phyloP scores from a whole-genome alignment of 345 rosid species.

The Microcos paniculata region DNA sequence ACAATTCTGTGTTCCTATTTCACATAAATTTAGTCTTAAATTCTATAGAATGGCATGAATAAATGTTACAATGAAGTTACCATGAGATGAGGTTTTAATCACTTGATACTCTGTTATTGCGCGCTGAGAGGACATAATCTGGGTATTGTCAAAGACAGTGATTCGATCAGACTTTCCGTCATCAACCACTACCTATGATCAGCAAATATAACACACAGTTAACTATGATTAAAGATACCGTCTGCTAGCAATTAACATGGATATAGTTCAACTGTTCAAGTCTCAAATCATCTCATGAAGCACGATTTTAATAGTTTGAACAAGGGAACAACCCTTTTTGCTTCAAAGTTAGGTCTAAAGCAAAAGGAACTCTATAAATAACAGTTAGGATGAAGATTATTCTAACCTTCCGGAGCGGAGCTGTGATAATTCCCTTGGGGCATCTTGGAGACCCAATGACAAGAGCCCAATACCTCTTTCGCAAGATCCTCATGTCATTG shows the following conservation, averaged over 20 bases:
- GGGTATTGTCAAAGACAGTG: conserved; percentile 51
- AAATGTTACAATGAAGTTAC: conserved; percentile 33
- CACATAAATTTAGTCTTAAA: neutral
- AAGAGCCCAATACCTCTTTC: conserved; percentile 78
- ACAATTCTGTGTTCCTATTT: neutral
- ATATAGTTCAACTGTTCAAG: neutral
- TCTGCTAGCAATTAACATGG: neutral
- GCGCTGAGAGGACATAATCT: conserved; percentile 57
- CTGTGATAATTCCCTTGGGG: conserved; percentile 65
- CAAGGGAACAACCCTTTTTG: neutral
- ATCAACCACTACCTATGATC: conserved; percentile 66
- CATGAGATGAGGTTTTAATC: conserved; percentile 55
- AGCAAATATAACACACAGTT: neutral
- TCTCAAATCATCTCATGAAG: neutral
- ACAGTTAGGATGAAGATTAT: conserved; percentile 7
- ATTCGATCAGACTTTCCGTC: conserved; percentile 91
- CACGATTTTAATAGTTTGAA: neutral
- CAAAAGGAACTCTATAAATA: neutral
- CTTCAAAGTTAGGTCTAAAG: neutral
- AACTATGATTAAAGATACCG: neutral
- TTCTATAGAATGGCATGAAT: neutral
- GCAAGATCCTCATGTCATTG: conserved; percentile 47
- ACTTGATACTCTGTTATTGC: conserved; percentile 85
- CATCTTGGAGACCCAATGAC: conserved; percentile 77
- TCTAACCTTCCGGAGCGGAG: conserved; percentile 78